Percentiles rank a stretch among this genome's conserved stretches.
phyloP scores from a whole-genome alignment of 1,284 basidiomycete genomes.

The Sutorius eximius region DNA sequence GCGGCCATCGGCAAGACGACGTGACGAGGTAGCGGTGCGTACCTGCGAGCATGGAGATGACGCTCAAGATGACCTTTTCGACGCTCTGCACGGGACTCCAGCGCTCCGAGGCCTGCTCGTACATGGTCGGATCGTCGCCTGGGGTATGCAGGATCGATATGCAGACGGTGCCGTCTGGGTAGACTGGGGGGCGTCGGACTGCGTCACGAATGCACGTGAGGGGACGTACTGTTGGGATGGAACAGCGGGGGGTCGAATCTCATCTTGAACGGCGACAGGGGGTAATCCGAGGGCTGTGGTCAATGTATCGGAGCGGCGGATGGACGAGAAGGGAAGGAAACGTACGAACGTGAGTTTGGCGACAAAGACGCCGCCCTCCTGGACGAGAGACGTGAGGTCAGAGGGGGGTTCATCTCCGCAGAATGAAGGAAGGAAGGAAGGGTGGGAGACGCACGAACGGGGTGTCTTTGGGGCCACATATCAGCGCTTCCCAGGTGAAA shows the following conservation, averaged over 20 bases:
- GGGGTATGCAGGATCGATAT: conserved; percentile 98
- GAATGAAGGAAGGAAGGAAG: no score
- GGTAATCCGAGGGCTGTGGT: conserved; percentile 84
- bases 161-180: conserved; percentile 94
- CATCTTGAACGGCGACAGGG: conserved; percentile 97
- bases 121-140: conserved; percentile 90
- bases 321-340: conserved; percentile 14
- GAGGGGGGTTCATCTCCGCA: no score
- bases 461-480: conserved; percentile 95
- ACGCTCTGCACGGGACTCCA: conserved; percentile 99
- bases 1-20: no score
- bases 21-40: conserved; percentile 15
- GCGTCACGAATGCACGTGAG: background rate
- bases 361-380: conserved; percentile 94
- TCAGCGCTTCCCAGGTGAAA: conserved; percentile 97
- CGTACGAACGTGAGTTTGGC: conserved; percentile 91
- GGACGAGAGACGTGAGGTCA: background rate
- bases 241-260: conserved; percentile 95
- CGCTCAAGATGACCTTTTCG: conserved; percentile 93
- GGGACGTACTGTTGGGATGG: conserved; percentile 88
- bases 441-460: conserved; percentile 74
- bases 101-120: conserved; percentile 92
- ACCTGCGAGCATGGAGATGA: conserved; percentile 99
- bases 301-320: no score
- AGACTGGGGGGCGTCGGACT: conserved; percentile 42